Conservation (phyloP, 345 rosid genomes). For the Gossypium longicalyx region DNA sequence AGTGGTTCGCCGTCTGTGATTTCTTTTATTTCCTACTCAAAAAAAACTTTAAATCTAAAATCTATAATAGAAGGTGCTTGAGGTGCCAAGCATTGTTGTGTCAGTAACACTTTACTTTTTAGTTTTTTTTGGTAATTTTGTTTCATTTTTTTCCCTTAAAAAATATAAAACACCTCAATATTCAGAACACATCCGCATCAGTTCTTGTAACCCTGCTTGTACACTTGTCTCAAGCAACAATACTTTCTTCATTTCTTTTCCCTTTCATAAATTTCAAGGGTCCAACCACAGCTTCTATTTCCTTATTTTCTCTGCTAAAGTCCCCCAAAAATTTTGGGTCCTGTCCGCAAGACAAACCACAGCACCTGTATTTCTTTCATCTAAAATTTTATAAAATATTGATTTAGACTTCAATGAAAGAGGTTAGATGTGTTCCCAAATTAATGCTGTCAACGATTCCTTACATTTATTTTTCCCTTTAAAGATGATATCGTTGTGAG, state of each 20-base stretch:
- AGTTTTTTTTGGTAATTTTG: neutral
- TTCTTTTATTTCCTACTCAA: neutral
- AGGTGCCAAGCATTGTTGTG: neutral
- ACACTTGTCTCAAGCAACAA: neutral
- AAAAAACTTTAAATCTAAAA: neutral
- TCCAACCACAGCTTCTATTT: neutral
- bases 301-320: neutral
- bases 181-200: neutral
- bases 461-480: neutral
- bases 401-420: neutral
- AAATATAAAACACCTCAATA: neutral
- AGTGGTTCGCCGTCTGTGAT: neutral
- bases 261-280: neutral
- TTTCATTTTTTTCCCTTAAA: neutral
- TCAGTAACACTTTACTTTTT: neutral
- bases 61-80: neutral
- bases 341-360: neutral
- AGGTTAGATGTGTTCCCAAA: neutral
- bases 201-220: neutral
- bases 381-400: neutral
- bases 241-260: neutral
- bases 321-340: neutral
- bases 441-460: neutral
- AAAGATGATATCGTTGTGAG: conserved; percentile 5
- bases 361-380: neutral